Conservation (phyloP, 305 asterid species). For the Rubia peregrina region DNA sequence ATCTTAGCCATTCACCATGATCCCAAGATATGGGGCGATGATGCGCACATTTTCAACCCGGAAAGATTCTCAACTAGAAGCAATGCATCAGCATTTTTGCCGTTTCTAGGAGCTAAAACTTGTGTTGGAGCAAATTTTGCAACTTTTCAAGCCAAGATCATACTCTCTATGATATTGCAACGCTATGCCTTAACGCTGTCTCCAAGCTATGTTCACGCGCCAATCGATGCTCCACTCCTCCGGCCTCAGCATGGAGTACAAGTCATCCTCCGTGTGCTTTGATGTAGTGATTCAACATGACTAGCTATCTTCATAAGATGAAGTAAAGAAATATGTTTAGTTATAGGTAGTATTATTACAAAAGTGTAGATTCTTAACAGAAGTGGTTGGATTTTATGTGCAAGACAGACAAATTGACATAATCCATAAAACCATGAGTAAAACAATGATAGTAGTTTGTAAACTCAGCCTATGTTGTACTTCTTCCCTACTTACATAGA, state of each 20-base stretch:
- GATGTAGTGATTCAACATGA: background rate
- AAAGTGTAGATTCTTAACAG: background rate
- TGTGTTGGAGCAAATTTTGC: slow-evolving; percentile 24
- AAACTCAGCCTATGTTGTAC: too few species aligned
- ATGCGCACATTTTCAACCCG: slow-evolving; percentile 15
- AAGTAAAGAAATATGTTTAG: background rate
- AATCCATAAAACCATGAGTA: background rate
- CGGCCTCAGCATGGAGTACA: slow-evolving; percentile 7
- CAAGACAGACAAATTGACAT: background rate
- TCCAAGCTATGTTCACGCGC: slow-evolving; percentile 6
- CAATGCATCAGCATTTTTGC: slow-evolving; percentile 15
- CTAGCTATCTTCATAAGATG: background rate
- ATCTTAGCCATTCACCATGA: slow-evolving; percentile 21
- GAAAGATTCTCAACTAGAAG: slow-evolving; percentile 17
- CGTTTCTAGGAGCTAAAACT: slow-evolving; percentile 17
- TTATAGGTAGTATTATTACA: background rate
- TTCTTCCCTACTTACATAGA: background rate
- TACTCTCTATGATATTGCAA: slow-evolving; percentile 21
- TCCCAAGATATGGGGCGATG: slow-evolving; percentile 15
- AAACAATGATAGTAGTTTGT: background rate
- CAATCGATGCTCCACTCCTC: background rate
- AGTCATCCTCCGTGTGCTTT: background rate
- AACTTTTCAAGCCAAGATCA: slow-evolving; percentile 18
- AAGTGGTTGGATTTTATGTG: background rate
- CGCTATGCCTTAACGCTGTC: slow-evolving; percentile 16